Base-by-base conservation (phyloP, 495 filamentous ascomycete species). In the Aspergillus affinis region DNA sequence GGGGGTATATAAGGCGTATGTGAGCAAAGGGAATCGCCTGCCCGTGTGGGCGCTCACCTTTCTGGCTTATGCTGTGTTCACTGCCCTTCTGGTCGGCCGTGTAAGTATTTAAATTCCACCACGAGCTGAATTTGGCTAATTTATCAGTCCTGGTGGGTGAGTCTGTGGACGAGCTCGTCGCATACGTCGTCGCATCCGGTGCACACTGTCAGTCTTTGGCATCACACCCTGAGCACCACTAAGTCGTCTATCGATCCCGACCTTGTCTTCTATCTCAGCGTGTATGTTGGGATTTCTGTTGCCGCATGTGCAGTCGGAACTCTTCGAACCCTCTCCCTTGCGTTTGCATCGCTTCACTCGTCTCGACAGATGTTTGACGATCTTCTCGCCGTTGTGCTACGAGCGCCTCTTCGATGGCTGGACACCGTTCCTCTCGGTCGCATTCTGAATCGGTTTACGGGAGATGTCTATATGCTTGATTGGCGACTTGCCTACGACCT, bases 351-450 rank as follows among this genome's bases (percentile, higher is more conserved):
- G 9, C 71, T 91, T 48, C 75, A 72, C 36, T 88, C 87, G 29
- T 88, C 86, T 2, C 79, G 83, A 36, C 72, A 69, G 49, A 74
- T 91, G 9, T 91, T 90, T 56, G 77, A 83, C n/a, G 80, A 83
- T 48, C 69, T 91, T 20, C 84, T 84, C 46, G 84, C 78, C 55
- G 77, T 81, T 3, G 82, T 93, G 21, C 77, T 93, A 1, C 83
- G 87, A 15, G 81, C 89, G 20, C 89, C 89, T 0, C 71, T 88
- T 9, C 76, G 88, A 50, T 93, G 90, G 90, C 78, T 92, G 19
- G 90, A 93, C 68, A 92, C 89, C 2, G 87, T 91, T 0, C 90
- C 90, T 0, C 73, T 90, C 0, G 90, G 90, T 8, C 82, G 90
- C 21, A 84, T 92, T 32, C 64, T 92, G 15, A 93, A 92, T 72